Evolutionary conservation across 108 stramenopile species (phyloP).

Genomic region (Stephanodiscus triporus): DNA sequence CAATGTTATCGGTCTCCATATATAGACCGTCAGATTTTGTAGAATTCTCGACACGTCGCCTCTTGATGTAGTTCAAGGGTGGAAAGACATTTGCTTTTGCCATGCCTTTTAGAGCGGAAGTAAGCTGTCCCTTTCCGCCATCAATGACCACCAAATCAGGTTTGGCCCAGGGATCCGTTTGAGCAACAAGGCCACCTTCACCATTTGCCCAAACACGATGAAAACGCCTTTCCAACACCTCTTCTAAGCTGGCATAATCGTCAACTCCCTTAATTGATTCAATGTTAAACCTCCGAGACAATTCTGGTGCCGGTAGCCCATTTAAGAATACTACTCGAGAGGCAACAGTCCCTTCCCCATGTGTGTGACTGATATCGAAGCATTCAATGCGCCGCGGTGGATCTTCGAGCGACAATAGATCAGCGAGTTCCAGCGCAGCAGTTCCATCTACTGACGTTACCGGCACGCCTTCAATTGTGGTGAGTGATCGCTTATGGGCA

Average conservation of each 20-base stretch:
- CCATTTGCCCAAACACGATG: constrained; percentile 32
- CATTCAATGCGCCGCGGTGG: constrained; percentile 67
- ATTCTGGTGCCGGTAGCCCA: constrained; percentile 53
- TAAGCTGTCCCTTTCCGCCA: constrained; percentile 79
- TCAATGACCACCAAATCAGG: constrained; percentile 82
- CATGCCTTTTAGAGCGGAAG: constrained; percentile 72
- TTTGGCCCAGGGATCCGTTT: constrained; percentile 57
- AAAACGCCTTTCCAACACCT: constrained; percentile 71
- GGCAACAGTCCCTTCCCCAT: constrained; percentile 65
- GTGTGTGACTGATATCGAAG: constrained; percentile 79
- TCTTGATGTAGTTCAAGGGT: background rate
- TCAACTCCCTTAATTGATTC: constrained; percentile 51
- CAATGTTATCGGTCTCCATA: too few species aligned
- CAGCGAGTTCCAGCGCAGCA: constrained; percentile 41
- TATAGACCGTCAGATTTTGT: too few species aligned
- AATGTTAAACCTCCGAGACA: constrained; percentile 73
- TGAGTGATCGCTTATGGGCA: constrained; percentile 23
- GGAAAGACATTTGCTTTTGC: constrained; percentile 43
- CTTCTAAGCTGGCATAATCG: constrained; percentile 75
- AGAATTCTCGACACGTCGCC: too few species aligned
- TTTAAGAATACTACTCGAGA: constrained; percentile 72
- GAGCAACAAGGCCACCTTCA: constrained; percentile 22
- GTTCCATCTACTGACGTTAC: constrained; percentile 51
- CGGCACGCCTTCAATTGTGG: constrained; percentile 1
- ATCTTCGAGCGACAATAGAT: constrained; percentile 47